phyloP scores from a whole-genome alignment of 441 rosid genomes.

The Eutrema salsugineum region DNA sequence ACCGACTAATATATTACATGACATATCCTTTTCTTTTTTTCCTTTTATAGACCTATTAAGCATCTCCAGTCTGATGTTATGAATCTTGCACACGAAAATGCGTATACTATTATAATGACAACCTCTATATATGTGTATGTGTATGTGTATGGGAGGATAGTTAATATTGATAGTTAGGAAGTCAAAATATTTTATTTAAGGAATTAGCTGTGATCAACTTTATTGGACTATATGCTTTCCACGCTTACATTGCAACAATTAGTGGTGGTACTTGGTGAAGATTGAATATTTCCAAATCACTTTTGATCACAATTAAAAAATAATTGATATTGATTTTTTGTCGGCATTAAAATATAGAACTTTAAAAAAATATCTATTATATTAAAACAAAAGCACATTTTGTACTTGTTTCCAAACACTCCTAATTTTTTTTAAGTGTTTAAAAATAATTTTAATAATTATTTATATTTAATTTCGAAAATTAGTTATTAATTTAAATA shows the following conservation, averaged over 20 bases:
- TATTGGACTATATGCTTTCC: constrained; percentile 1
- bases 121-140: no score
- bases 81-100: neutral
- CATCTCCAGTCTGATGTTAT: neutral
- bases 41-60: neutral
- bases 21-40: neutral
- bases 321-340: neutral
- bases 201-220: neutral
- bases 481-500: no score
- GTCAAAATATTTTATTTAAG: neutral
- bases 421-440: no score
- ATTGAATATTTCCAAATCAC: neutral
- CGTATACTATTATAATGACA: neutral
- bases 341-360: neutral
- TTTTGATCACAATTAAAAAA: neutral
- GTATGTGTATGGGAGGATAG: neutral
- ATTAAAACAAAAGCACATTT: no score
- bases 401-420: no score
- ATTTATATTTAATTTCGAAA: no score
- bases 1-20: neutral
- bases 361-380: neutral
- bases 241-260: neutral
- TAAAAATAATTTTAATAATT: no score
- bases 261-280: neutral
- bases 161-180: neutral